Conservation (phyloP, 1,139 yeast species). For the Geotrichum europaeum region DNA sequence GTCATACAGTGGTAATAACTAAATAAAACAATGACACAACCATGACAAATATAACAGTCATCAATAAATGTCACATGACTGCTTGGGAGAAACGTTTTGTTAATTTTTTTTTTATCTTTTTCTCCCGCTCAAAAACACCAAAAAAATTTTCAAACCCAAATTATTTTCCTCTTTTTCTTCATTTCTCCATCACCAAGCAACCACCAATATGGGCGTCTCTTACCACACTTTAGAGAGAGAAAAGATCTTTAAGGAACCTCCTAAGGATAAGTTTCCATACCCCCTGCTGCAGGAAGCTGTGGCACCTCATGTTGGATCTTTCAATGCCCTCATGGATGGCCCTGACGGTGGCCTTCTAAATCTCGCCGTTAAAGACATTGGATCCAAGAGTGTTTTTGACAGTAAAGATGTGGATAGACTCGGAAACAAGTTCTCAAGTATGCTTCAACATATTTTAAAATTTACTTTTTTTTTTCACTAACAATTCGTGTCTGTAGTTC, state of each 20-base stretch:
- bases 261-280: slow-evolving; percentile 74
- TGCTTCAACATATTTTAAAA: slow-evolving; percentile 13
- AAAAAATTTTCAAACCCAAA: slow-evolving; percentile 4
- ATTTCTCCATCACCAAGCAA: background rate
- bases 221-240: slow-evolving; percentile 90
- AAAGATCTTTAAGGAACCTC: slow-evolving; percentile 77
- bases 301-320: slow-evolving; percentile 91
- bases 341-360: slow-evolving; percentile 69
- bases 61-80: background rate
- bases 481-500: slow-evolving; percentile 34
- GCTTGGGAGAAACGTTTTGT: background rate
- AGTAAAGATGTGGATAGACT: slow-evolving; percentile 56
- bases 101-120: slow-evolving; percentile 1
- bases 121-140: background rate
- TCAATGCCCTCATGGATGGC: slow-evolving; percentile 90
- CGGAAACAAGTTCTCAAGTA: slow-evolving; percentile 67
- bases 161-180: background rate
- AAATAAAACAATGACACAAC: background rate
- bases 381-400: slow-evolving; percentile 78
- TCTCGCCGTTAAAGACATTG: slow-evolving; percentile 83
- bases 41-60: background rate
- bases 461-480: background rate
- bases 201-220: slow-evolving; percentile 34
- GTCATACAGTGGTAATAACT: background rate
- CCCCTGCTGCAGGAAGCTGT: slow-evolving; percentile 86